Evolutionary conservation across 495 filamentous ascomycete species (phyloP).

Genomic region (Penicillium subrubescens): DNA sequence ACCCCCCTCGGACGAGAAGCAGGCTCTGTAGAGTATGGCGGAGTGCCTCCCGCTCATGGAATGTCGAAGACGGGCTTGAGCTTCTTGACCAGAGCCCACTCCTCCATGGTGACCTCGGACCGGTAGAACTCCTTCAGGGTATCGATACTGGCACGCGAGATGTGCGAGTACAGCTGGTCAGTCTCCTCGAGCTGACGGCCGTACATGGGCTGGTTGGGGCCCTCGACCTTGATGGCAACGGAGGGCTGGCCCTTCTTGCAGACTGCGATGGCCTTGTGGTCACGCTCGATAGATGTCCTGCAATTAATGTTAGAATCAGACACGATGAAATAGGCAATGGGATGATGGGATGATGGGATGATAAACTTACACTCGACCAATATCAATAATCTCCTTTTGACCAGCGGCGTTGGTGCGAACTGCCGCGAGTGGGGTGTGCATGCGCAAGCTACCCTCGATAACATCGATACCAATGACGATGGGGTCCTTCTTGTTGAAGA

Average conservation of each 20-base stretch:
- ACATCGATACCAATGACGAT: conserved; percentile 98
- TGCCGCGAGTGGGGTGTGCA: conserved; percentile 86
- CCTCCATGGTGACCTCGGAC: conserved; percentile 85
- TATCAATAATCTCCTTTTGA: conserved; percentile 74
- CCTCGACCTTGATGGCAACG: conserved; percentile 97
- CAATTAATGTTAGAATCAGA: background rate
- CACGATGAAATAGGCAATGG: background rate
- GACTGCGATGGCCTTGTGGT: conserved; percentile 89
- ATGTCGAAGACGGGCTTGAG: conserved; percentile 95
- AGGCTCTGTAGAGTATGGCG: background rate
- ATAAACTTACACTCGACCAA: conserved; percentile 91
- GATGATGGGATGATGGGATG: background rate
- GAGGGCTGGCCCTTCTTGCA: conserved; percentile 97
- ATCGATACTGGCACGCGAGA: conserved; percentile 87
- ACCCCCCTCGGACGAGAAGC: background rate
- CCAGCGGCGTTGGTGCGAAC: conserved; percentile 77
- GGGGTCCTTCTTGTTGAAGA: conserved; percentile 98
- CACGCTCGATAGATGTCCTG: conserved; percentile 91
- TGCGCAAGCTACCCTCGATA: conserved; percentile 77
- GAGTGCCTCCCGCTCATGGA: conserved; percentile 46
- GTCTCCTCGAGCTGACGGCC: conserved; percentile 94
- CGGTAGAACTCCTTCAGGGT: conserved; percentile 96
- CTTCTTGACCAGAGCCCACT: conserved; percentile 91
- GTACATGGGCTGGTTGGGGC: conserved; percentile 90
- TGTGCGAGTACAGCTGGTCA: conserved; percentile 83